Percentiles rank a stretch among this genome's conserved stretches.
Conservation (phyloP, 768 basidiomycete genomes). For the Tubosaeta brunneosetosa region DNA sequence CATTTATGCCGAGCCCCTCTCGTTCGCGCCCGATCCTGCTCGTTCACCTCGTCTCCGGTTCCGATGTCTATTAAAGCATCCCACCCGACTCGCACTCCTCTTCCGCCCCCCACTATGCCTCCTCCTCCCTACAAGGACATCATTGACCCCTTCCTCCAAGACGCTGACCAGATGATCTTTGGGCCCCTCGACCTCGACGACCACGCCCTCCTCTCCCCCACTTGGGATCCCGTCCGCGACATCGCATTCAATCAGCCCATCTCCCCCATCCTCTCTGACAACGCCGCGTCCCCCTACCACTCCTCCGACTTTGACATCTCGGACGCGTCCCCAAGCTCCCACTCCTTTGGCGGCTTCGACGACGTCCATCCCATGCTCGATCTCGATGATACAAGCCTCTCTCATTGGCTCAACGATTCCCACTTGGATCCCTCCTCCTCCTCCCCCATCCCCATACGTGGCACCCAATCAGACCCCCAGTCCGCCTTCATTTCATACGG, state of each 20-base stretch:
- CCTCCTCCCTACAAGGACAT: conserved; percentile 33
- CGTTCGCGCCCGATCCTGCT: conserved; percentile 31
- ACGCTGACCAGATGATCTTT: conserved; percentile 33
- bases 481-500: conserved; percentile 47
- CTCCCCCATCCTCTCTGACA: conserved; percentile 39
- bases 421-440: conserved; percentile 42
- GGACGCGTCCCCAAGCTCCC: conserved; percentile 37
- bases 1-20: conserved; percentile 39
- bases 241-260: conserved; percentile 37
- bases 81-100: conserved; percentile 16
- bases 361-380: conserved; percentile 38
- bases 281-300: conserved; percentile 37
- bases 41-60: conserved; percentile 19
- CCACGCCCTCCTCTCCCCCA: conserved; percentile 22
- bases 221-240: conserved; percentile 29
- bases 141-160: conserved; percentile 35
- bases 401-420: conserved; percentile 63
- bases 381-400: conserved; percentile 39
- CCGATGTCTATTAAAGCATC: conserved; percentile 37
- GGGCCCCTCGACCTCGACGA: conserved; percentile 33
- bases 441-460: conserved; percentile 62
- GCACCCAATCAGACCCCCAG: conserved; percentile 38
- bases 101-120: conserved; percentile 38
- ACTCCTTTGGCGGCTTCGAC: conserved; percentile 27
- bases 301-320: conserved; percentile 38